These are phyloP conservation scores for Pichia membranifaciens DNA, from an alignment of 805 yeast genomes.

Conservation along the genomic window DNA sequence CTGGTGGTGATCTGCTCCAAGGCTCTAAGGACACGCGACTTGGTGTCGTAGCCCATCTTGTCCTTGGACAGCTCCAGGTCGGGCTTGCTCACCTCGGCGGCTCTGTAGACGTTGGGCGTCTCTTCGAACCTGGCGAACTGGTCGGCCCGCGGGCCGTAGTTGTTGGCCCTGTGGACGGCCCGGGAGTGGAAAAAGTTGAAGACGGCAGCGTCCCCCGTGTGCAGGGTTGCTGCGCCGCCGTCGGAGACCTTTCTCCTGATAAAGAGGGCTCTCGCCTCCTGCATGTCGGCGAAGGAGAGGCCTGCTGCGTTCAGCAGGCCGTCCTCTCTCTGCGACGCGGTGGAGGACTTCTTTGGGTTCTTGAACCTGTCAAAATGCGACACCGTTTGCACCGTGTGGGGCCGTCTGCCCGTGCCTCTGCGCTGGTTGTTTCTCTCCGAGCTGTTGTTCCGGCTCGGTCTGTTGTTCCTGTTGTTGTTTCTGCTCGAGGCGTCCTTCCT, in stretches of 20 bases:
- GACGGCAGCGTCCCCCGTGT: background rate
- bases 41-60: constrained; percentile 23
- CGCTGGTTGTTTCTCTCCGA: constrained; percentile 1
- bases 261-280: constrained; percentile 10
- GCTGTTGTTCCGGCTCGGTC: background rate
- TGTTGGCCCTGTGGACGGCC: constrained; percentile 4
- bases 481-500: constrained; percentile 2
- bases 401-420: background rate
- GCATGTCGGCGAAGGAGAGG: constrained; percentile 10
- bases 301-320: constrained; percentile 11
- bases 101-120: background rate
- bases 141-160: constrained; percentile 2
- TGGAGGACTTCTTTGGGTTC: constrained; percentile 6
- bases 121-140: constrained; percentile 5
- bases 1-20: constrained; percentile 20
- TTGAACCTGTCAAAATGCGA: constrained; percentile 15
- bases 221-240: background rate
- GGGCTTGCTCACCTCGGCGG: constrained; percentile 4
- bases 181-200: constrained; percentile 10
- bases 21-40: constrained; percentile 27
- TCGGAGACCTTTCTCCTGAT: constrained; percentile 13
- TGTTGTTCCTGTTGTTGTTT: background rate
- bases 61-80: constrained; percentile 25
- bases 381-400: constrained; percentile 7
- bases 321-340: background rate